Evolutionary conservation across 2,329 filamentous ascomycete species (phyloP), one percentile per base, ranked within the genome.

Genomic region (Neopestalotiopsis rosae): DNA sequence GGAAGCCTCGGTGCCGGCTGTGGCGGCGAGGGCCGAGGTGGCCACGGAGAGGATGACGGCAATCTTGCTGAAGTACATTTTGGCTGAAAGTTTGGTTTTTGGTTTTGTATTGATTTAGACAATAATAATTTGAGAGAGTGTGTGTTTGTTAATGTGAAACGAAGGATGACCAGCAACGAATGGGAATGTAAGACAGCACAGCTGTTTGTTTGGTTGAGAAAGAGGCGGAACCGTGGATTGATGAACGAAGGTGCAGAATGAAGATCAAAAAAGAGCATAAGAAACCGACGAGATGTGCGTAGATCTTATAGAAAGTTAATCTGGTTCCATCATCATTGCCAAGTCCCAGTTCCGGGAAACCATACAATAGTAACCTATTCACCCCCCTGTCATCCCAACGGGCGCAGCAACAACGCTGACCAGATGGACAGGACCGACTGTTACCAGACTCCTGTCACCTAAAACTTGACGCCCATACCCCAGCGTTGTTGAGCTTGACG

Each of bases 21-120:
- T 79, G 40, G 77, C 68, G n/a, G 79, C 79, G 32, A 81, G 68
- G 56, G 75, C 78, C 64, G 80, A 78, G 68, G 74, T 74, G 71
- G 79, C 75, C 66, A 82, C 77, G 67, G 79, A 74, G 69, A 82
- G 76, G 69, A 82, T 34, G 70, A 82, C 24, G 69, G 78, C 75
- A 49, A 77, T 68, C 74, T 82, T 81, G 70, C 75, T 73, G 76
- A 83, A 77, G 71, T 77, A 78, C 81, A 83, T 82, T 58, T 71
- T 81, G 75, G 42, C 69, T 68, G 6, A 57, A 28, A n/a, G 34
- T 38, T 38, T 6, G 6, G 34, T 38, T 6, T 38, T 10, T 58
- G 28, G 61, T 61, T 63, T 65, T 62, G 6, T 49, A 34, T 12
- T 24, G 52, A 20, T 32, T 28, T 32, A 57, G 28, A 9, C 3